Percentiles rank a stretch among this genome's conserved stretches.
Evolutionary conservation across 805 yeast species (phyloP).

Genomic region (Wickerhamiella sorbophila): DNA sequence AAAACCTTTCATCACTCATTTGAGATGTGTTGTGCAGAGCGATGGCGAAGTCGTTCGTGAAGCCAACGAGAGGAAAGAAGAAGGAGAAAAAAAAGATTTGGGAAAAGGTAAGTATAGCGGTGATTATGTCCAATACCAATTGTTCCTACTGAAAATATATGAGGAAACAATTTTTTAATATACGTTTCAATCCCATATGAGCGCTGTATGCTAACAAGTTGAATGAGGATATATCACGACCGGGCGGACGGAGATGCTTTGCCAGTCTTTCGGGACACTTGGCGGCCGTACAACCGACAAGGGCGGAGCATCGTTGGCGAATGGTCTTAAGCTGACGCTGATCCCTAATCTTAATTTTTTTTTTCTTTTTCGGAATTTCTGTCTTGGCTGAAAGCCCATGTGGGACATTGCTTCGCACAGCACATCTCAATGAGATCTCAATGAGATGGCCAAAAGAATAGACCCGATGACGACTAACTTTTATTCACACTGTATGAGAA

Average conservation of each 20-base stretch:
- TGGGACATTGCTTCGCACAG: constrained; percentile 3
- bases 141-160: constrained; percentile 25
- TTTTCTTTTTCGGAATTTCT: neutral
- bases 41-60: neutral
- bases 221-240: constrained; percentile 26
- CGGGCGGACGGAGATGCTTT: constrained; percentile 26
- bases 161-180: constrained; percentile 12
- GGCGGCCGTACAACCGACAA: constrained; percentile 20
- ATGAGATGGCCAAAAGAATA: too few relatives aligned
- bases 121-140: constrained; percentile 23
- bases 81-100: neutral
- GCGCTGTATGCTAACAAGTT: constrained; percentile 18
- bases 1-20: neutral
- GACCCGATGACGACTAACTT: constrained; percentile 21
- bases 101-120: constrained; percentile 17
- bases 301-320: constrained; percentile 14
- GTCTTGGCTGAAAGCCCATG: neutral
- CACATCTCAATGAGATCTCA: neutral
- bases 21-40: neutral
- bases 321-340: constrained; percentile 18
- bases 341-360: neutral
- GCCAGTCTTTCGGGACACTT: constrained; percentile 14
- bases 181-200: constrained; percentile 21
- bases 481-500: constrained; percentile 28
- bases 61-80: neutral